phyloP scores from a whole-genome alignment of 2,329 filamentous ascomycete genomes.

The Paecilomyces formosus region DNA sequence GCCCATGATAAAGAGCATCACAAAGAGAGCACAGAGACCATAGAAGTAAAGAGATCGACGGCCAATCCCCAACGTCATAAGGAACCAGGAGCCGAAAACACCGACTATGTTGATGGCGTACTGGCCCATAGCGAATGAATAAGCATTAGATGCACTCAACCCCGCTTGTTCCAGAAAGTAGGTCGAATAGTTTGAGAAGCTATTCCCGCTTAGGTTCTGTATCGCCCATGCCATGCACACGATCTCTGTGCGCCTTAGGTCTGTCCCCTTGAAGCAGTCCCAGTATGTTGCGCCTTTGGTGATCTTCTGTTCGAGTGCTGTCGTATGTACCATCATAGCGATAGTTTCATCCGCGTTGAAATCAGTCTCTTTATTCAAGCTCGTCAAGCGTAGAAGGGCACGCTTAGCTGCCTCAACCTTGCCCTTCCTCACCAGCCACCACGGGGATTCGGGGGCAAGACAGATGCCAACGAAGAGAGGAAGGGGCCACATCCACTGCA shows the following conservation, averaged over 20 bases:
- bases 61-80: constrained; percentile 69
- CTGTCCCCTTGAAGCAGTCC: constrained; percentile 76
- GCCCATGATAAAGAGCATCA: constrained; percentile 75
- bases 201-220: constrained; percentile 57
- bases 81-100: constrained; percentile 71
- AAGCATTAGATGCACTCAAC: constrained; percentile 42
- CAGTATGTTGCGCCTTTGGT: constrained; percentile 66
- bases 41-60: constrained; percentile 69
- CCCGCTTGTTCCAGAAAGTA: constrained; percentile 54
- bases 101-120: constrained; percentile 68
- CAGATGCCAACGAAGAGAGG: constrained; percentile 41
- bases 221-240: constrained; percentile 59
- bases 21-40: constrained; percentile 64
- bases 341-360: constrained; percentile 80
- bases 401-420: constrained; percentile 41
- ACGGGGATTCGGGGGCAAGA: constrained; percentile 45
- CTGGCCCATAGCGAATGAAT: constrained; percentile 52
- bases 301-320: constrained; percentile 68
- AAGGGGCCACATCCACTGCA: constrained; percentile 49
- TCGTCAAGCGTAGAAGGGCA: constrained; percentile 38
- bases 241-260: constrained; percentile 71
- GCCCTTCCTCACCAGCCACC: constrained; percentile 44
- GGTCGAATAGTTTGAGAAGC: constrained; percentile 58
- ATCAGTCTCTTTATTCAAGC: constrained; percentile 48
- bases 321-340: constrained; percentile 89